Evolutionary conservation across 345 rosid species (phyloP), one percentile per base, ranked within the genome.

Genomic region (Moringa oleifera): DNA sequence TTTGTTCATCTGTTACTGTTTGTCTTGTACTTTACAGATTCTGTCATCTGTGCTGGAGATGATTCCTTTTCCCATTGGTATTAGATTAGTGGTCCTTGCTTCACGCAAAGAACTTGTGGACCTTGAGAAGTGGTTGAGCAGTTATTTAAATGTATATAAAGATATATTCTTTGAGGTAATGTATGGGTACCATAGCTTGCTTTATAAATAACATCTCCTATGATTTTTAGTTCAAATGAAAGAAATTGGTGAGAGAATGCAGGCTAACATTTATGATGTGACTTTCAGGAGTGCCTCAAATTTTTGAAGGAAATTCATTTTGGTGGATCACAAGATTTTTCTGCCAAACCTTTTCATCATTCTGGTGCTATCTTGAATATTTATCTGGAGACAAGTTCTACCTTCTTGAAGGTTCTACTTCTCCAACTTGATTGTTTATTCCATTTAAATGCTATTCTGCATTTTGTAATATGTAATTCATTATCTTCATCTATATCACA

Each of bases 61-160:
- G 81, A 72, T 88, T 59, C 95, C 99, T 63, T 77, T 77, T 68
- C 69, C 89, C 57, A 77, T 66, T 55, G 82, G 88, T 62, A 80
- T 94, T 60, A 79, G 88, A 80, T 75, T 94, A 71, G 95, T 97
- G 24, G 88, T 87, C 53, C 81, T 88, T 71, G 99, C 97, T 66
- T 85, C 97, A 59, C 66, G 74, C 64, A 85, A 84, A 74, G 99
- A 86, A 49, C 71, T 73, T 65, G 46, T 86, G 62, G 96, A 88
- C 76, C 81, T 94, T 64, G 99, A 94, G 65, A 80, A 77, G 70
- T 94, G 99, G 99, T 78, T 90, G 79, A 69, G 63, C 71, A 66
- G 52, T 75, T 82, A 85, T 73, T 70, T 90, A 63, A 71, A 63
- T 69, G 66, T 69, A 62, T 79, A 79, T 71, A 94, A 88, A 72